Evolutionary conservation across 192 early-diverging fungal genomes (phyloP), one percentile per base, ranked within the genome.

Genomic region (Coemansia sp.): DNA sequence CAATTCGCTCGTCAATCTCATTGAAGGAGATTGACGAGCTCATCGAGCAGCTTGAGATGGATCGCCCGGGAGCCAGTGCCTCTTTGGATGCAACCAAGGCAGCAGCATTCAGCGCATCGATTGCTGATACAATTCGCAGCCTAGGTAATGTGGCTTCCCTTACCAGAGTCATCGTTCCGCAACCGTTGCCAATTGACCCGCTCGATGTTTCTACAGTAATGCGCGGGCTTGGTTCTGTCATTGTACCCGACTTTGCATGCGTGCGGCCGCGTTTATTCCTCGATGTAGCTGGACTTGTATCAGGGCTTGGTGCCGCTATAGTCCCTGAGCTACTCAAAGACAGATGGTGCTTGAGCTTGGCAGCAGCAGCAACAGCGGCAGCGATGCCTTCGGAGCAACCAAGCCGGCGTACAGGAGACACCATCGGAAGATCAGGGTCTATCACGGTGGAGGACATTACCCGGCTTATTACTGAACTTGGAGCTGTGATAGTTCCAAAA

Each of bases 1-100:
- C 48, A 41, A 11, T 55, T n/a, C n/a, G n/a, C 33, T 25, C 30
- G 7, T 30, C 40, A 2, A 60, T 76, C 25, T 70, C 74, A 7
- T 17, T 70, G 28, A 33, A 45, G 8, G 74, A 76, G 11, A 76
- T 76, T 29, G 64, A 70, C 57, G 64, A 66, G 45, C 61, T 76
- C 9, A 66, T 76, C 34, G 68, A 70, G 48, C 67, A 70, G 60
- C 61, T 76, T 13, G 68, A 53, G n/a, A 31, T 29, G 7, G 25
- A 19, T 1, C 22, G 28, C 50, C 4, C 25, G 19, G 28, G 28
- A 15, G 30, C 25, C n/a, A n/a, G n/a, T 20, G 9, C 1, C 2
- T 23, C 22, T 20, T 23, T 11, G 4, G 2, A 23, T 53, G 23
- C 25, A 50, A 15, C 6, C 11, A 14, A 28, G 22, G 20, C 25